A percentile compares a stretch with the other conserved stretches of the same genome.
phyloP scores from a whole-genome alignment of 2,329 filamentous ascomycete genomes.

The Trichoderma atroviride region DNA sequence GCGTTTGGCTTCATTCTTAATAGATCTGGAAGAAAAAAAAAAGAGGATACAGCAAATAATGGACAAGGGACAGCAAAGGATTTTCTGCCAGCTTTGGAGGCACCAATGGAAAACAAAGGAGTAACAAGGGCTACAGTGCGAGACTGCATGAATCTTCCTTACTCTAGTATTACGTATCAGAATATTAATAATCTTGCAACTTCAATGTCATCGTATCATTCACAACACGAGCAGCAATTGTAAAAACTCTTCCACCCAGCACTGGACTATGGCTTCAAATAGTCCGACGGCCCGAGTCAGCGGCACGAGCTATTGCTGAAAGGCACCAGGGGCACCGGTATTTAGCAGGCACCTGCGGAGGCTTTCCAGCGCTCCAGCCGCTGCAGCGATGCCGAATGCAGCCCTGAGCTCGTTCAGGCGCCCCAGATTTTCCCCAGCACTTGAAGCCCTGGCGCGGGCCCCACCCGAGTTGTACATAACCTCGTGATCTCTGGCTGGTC shows the following conservation, averaged over 20 bases:
- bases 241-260: background rate
- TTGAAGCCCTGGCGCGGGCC: background rate
- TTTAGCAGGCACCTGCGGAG: background rate
- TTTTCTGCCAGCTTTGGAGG: background rate
- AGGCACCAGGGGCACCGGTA: background rate
- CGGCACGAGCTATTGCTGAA: background rate
- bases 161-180: background rate
- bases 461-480: constrained; percentile 23
- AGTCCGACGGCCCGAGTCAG: background rate
- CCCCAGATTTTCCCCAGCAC: constrained; percentile 25
- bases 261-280: background rate
- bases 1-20: background rate
- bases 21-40: constrained; percentile 4
- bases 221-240: background rate
- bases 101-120: background rate
- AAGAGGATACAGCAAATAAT: background rate
- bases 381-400: constrained; percentile 4
- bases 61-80: background rate
- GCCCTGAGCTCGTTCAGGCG: background rate
- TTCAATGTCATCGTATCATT: background rate
- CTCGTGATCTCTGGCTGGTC: constrained; percentile 24
- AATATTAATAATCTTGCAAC: background rate
- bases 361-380: constrained; percentile 1
- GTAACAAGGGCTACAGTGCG: background rate
- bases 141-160: background rate